Evolutionary conservation across 2,329 filamentous ascomycete genomes (phyloP).

Genomic region (Dothideomycetidae sp.): DNA sequence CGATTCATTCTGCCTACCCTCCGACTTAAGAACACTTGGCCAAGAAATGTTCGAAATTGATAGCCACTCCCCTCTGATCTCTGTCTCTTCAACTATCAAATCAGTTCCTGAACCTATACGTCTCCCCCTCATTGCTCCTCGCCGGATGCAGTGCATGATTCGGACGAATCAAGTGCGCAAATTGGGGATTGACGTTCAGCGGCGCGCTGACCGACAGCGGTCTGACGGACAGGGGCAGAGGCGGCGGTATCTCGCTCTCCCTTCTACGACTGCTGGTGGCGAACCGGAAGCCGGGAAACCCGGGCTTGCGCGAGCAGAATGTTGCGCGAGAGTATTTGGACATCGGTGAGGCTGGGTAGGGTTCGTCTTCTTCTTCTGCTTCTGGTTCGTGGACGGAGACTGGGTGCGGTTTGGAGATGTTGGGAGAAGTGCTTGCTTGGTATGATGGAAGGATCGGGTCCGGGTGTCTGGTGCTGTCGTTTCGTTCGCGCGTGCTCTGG

Average conservation of each 20-base stretch:
- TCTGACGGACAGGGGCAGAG: too few species aligned
- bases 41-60: too few species aligned
- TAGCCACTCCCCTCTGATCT: too few species aligned
- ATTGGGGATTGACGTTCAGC: slow-evolving; percentile 38
- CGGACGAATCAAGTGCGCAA: slow-evolving; percentile 40
- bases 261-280: slow-evolving; percentile 18
- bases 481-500: slow-evolving; percentile 8
- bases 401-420: slow-evolving; percentile 20
- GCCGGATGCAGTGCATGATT: slow-evolving; percentile 43
- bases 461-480: slow-evolving; percentile 1
- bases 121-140: slow-evolving; percentile 20
- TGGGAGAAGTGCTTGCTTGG: slow-evolving; percentile 25
- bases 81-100: too few species aligned
- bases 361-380: slow-evolving; percentile 16
- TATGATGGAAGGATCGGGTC: slow-evolving; percentile 33
- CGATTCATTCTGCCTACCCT: too few species aligned
- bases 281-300: slow-evolving; percentile 15
- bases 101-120: slow-evolving; percentile 20
- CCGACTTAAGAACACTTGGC: too few species aligned
- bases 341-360: slow-evolving; percentile 19
- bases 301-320: slow-evolving; percentile 23
- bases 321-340: slow-evolving; percentile 25
- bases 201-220: slow-evolving; percentile 42
- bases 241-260: slow-evolving; percentile 29
- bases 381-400: slow-evolving; percentile 20